These are phyloP conservation scores for Suhomyces pyralidae DNA, from an alignment of 805 yeast species.

Conservation along the genomic window DNA sequence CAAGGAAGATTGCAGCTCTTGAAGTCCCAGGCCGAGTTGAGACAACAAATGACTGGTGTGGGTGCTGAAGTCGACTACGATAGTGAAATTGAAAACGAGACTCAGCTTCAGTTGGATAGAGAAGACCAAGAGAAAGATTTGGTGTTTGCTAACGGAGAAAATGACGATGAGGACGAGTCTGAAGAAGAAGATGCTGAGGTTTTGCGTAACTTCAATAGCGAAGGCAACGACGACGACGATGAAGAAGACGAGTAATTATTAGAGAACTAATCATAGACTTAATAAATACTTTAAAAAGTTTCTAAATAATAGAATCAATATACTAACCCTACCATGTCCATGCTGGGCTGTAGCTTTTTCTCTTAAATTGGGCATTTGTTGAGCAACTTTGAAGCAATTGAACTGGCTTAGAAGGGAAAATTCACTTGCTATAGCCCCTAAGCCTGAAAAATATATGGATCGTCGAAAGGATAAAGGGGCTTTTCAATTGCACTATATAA, in stretches of 20 bases:
- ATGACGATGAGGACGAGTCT: constrained; percentile 28
- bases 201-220: constrained; percentile 2
- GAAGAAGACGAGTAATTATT: constrained; percentile 7
- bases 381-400: too few relatives aligned
- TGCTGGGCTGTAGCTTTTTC: too few relatives aligned
- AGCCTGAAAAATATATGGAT: too few relatives aligned
- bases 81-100: constrained; percentile 16
- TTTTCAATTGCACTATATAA: too few relatives aligned
- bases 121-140: constrained; percentile 26
- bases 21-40: constrained; percentile 68
- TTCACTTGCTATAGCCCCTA: too few relatives aligned
- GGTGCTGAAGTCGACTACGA: constrained; percentile 12
- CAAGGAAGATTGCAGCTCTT: constrained; percentile 85
- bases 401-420: too few relatives aligned
- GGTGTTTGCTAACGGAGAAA: constrained; percentile 40
- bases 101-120: constrained; percentile 11
- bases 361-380: too few relatives aligned
- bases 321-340: too few relatives aligned
- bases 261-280: neutral
- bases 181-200: constrained; percentile 10
- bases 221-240: constrained; percentile 42
- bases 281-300: neutral
- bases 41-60: constrained; percentile 29
- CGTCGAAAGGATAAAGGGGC: too few relatives aligned
- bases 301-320: too few relatives aligned